Conservation (phyloP, 2,329 filamentous ascomycete genomes). For the Diaporthe sp. region DNA sequence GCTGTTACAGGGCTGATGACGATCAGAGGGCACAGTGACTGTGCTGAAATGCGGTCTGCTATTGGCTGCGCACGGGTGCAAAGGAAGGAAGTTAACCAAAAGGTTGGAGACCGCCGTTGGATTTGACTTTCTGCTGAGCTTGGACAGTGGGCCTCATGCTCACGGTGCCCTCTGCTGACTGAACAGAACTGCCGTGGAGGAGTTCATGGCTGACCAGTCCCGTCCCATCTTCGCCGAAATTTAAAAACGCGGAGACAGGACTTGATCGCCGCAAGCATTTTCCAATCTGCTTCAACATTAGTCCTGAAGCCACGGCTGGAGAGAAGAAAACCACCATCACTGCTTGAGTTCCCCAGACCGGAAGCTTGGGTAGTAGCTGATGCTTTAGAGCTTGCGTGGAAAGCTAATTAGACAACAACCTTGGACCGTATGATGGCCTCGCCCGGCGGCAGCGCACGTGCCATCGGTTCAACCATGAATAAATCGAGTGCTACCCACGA, state of each 20-base stretch:
- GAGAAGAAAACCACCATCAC: neutral
- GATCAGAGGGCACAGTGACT: neutral
- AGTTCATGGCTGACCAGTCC: neutral
- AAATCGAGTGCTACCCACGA: neutral
- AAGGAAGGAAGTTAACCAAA: neutral
- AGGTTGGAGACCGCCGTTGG: neutral
- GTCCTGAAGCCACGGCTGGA: neutral
- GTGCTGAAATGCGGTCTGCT: neutral
- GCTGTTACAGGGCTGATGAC: conserved; percentile 14
- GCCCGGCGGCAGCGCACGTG: conserved; percentile 14
- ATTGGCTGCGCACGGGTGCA: conserved; percentile 26
- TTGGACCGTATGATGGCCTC: neutral
- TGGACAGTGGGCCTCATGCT: neutral
- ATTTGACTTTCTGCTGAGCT: conserved; percentile 1
- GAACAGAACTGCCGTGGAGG: neutral
- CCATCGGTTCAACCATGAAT: neutral
- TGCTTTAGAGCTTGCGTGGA: neutral
- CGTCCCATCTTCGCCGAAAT: neutral
- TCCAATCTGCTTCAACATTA: no score
- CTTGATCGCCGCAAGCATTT: neutral
- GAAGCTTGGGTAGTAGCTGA: neutral
- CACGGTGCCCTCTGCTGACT: neutral
- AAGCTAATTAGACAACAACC: neutral
- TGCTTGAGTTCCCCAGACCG: neutral
- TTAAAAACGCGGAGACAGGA: neutral